Conservation (phyloP, 164 flowering plant genomes). For the Tetracentron sinense region DNA sequence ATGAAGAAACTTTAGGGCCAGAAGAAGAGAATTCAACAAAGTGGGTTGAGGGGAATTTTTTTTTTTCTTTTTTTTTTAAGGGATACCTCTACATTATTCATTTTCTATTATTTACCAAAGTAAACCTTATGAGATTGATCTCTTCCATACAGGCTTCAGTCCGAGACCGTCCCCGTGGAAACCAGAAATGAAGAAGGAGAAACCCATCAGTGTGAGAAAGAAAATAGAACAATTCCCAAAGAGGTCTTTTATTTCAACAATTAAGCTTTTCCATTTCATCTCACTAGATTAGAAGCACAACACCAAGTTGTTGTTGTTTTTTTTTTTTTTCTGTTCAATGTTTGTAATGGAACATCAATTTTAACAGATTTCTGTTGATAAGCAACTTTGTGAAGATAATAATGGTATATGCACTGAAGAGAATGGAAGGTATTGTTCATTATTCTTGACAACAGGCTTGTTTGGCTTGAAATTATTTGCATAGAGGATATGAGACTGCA, state of each 20-base stretch:
- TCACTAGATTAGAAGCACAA: no score
- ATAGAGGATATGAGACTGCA: neutral
- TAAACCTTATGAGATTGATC: no score
- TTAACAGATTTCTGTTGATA: slow-evolving; percentile 21
- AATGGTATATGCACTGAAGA: slow-evolving; percentile 9
- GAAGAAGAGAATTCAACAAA: slow-evolving; percentile 10
- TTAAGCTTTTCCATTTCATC: no score
- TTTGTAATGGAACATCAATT: no score
- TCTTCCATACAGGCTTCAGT: slow-evolving; percentile 6
- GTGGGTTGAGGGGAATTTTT: no score
- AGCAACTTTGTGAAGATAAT: slow-evolving; percentile 1
- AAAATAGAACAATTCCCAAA: slow-evolving; percentile 5
- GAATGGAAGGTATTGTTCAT: slow-evolving; percentile 35
- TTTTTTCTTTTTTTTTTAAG: no score
- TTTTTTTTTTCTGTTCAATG: no score
- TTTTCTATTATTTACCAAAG: no score
- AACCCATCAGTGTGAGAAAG: slow-evolving; percentile 4
- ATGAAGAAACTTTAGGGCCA: slow-evolving; percentile 9
- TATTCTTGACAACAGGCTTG: neutral
- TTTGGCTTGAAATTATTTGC: neutral
- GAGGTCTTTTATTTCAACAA: slow-evolving; percentile 9
- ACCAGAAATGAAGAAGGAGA: slow-evolving; percentile 3
- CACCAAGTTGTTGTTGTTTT: no score
- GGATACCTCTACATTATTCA: no score
- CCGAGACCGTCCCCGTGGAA: slow-evolving; percentile 5